Evolutionary conservation across 306 rosid genomes (phyloP), one percentile per base, ranked within the genome.

Genomic region (Fagus crenata): DNA sequence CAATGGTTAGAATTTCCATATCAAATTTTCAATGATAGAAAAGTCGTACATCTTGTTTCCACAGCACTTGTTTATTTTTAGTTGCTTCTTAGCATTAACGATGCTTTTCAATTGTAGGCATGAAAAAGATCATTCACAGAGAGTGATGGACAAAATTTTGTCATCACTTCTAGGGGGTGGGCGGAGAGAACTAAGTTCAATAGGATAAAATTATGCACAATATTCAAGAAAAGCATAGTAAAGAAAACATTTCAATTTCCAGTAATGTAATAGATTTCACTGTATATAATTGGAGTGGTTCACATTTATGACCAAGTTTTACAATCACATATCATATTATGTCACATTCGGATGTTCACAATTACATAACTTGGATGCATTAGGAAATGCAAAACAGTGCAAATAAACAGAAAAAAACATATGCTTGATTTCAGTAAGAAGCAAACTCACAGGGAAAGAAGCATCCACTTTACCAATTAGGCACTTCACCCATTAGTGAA

Each of bases 401-500:
- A n/a, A 67, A 15, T 67, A 7, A 37, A 67, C 6, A 39, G 49
- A 17, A 67, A 17, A 67, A 39, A 65, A 39, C 71, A 39, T 33
- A 39, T 65, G 71, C 6, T 67, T 40, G 46, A 64, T 64, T 64
- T 39, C 49, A 39, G 71, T 37, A 22, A 59, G 35, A 67, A 43
- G 53, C 69, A 75, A 43, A 63, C 28, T 53, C 13, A 5, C 17
- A 17, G 22, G 32, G 55, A 11, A 36, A 65, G 49, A 65, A 65
- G 49, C 49, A 15, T 39, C 31, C 18, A 14, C 69, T 64, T 33
- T 4, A 6, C 70, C 70, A 36, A 14, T 64, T 36, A 35, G 70
- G 46, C 28, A 8, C 18, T 9, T 46, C 41, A 75, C 43, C 40
- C 60, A 67, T 71, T 65, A 15, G 68, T 46, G 39, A 82, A 63